Evolutionary conservation across 169 alveolate genomes (phyloP), one percentile per base, ranked within the genome.

Genomic region (Condylostoma magnum): DNA sequence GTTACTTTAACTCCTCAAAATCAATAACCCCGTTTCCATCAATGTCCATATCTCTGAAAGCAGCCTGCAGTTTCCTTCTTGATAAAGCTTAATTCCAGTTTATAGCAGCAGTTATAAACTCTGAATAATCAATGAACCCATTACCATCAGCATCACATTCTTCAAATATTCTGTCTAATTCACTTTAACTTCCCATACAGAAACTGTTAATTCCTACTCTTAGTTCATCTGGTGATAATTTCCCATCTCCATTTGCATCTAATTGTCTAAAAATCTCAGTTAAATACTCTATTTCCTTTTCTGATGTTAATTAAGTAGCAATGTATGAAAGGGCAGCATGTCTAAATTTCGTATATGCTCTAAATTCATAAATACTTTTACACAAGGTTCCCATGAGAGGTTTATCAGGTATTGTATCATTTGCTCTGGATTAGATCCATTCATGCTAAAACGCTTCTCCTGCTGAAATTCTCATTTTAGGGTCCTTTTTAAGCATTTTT

Each of bases 71-170:
- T 55, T 88, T 72, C 43, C 83, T 96, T 25, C 83, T 90, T 27
- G 94, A 80, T 76, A 93, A 71, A 33, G 85, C 44, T 47, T 77
- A 74, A 44, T 81, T 68, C 83, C 94, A 77, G 58, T 93, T 90
- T 87, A 93, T 80, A 63, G 92, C 85, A 37, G 87, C 95, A 44
- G 96, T 82, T 56, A 94, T 87, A 73, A 93, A 93, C 53, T 93
- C 97, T 77, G 95, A 85, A 84, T 96, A 97, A 70, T 97, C 99
- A 34, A 97, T 95, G 48, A 82, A 90, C n/a, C 99, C 99, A 76
- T 92, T 93, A 41, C 87, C 90, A 77, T 97, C 99, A 30, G 93
- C 87, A 90, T 97, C 99, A 33, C 95, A 95, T 33, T 93, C 86
- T 46, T 76, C 79, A 84, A 97, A 84, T 15, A 95, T 97, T 53